phyloP scores from a whole-genome alignment of 352 stramenopile genomes.

The Poterioochromonas sp. region DNA sequence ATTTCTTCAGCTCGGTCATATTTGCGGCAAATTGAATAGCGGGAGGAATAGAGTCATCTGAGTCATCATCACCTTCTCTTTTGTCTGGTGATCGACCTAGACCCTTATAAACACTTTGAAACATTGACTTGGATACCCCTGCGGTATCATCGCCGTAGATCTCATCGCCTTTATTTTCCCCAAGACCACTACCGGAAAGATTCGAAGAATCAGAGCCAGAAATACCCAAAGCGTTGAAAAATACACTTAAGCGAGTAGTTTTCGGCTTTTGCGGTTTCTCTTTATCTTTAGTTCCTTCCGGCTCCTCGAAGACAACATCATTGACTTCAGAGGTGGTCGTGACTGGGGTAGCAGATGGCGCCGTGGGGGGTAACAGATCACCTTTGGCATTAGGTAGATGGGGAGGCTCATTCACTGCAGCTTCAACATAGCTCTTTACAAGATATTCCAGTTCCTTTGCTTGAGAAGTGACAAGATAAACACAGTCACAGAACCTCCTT shows the following conservation, averaged over 20 bases:
- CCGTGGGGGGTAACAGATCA: neutral
- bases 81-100: neutral
- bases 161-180: neutral
- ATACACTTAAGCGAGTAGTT: neutral
- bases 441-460: constrained; percentile 9
- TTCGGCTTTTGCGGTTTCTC: neutral
- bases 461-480: constrained; percentile 11
- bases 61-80: neutral
- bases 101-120: neutral
- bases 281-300: neutral
- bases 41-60: neutral
- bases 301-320: neutral
- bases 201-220: neutral
- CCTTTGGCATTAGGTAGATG: neutral
- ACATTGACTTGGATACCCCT: neutral
- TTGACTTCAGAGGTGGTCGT: neutral
- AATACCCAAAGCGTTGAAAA: neutral
- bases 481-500: constrained; percentile 3
- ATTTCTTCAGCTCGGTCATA: neutral
- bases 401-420: neutral
- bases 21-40: neutral
- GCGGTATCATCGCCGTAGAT: constrained; percentile 13
- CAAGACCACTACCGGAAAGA: neutral
- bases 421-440: constrained; percentile 9
- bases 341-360: neutral